Evolutionary conservation across 805 yeast species (phyloP).

Genomic region (Cyberlindnera saturnus): DNA sequence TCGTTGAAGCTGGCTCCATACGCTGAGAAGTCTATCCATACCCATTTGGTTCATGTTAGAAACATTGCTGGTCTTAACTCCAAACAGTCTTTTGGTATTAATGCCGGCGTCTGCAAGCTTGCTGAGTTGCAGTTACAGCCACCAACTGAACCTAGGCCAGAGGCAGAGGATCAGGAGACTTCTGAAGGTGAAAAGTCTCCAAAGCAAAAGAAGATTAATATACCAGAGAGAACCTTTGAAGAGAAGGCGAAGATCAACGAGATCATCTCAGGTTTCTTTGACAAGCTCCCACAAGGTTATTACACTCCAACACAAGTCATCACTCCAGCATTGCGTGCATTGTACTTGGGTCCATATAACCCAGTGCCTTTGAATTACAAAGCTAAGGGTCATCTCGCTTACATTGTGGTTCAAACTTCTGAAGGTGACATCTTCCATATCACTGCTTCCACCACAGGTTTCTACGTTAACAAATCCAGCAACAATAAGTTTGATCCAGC

Average conservation of each 20-base stretch:
- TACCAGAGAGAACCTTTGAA: conserved; percentile 22
- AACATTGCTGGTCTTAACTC: conserved; percentile 48
- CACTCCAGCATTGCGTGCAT: conserved; percentile 43
- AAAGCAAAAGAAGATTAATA: conserved; percentile 6
- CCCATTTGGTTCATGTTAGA: conserved; percentile 59
- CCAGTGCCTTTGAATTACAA: conserved; percentile 68
- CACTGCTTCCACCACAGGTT: conserved; percentile 76
- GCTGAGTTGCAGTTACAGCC: conserved; percentile 33
- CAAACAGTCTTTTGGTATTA: conserved; percentile 30
- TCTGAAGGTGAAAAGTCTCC: not conserved
- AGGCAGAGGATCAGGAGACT: conserved; percentile 8
- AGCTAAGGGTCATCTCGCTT: conserved; percentile 73
- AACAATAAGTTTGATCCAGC: conserved; percentile 66
- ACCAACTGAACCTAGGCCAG: conserved; percentile 10
- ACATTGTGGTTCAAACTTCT: conserved; percentile 66
- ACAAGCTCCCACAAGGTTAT: conserved; percentile 19
- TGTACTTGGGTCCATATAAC: conserved; percentile 76
- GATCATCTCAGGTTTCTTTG: conserved; percentile 14
- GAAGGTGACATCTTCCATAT: conserved; percentile 78
- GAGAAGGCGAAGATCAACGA: conserved; percentile 17
- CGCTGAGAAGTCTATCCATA: conserved; percentile 51
- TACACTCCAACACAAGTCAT: conserved; percentile 13
- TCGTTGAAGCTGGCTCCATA: conserved; percentile 50
- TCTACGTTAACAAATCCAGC: conserved; percentile 68
- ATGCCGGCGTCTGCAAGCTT: conserved; percentile 47